Evolutionary conservation across 2,329 filamentous ascomycete species (phyloP), one percentile per base, ranked within the genome.

Genomic region (Fusarium nodosum): DNA sequence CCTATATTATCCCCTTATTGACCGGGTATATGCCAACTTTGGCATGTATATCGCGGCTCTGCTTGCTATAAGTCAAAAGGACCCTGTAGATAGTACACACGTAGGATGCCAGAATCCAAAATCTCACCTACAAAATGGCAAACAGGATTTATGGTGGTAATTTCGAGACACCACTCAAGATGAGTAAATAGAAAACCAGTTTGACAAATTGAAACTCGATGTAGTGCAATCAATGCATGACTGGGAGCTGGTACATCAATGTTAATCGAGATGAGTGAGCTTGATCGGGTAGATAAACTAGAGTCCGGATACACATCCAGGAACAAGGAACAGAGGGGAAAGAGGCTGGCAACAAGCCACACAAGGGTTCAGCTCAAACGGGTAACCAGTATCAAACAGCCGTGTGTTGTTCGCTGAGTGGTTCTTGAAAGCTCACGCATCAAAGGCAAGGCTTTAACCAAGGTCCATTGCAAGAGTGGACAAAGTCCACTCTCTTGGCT

Each of bases 381-480:
- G 42, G 53, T 47, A 51, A n/a, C 64, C 66, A 71, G 39, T 58
- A 56, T 56, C 57, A 44, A 50, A 22, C 51, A 64, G 72, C 58
- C 72, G 72, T 74, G 71, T 74, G 72, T 74, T 74, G 64, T 60
- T 51, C 56, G 51, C 61, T 72, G 39, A 74, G 26, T 74, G 71
- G 72, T 36, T 48, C 44, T 48, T 39, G 13, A 48, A 50, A 55
- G 55, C 34, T 46, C 31, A 52, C 39, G 39, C 53, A 62, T 34
- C 13, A 31, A 34, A 33, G 47, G 16, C 47, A 28, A 24, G 36
- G 34, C 48, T 51, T 26, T 26, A 38, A 30, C n/a, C 48, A 51
- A 51, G 48, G 26, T 34, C 47, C 50, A 39, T 39, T 20, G n/a
- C n/a, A 41, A 36, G 56, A 24, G 22, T 22, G 56, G 56, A 34